Conservation (phyloP, 768 basidiomycete genomes). For the Boletus tomentosulus region DNA sequence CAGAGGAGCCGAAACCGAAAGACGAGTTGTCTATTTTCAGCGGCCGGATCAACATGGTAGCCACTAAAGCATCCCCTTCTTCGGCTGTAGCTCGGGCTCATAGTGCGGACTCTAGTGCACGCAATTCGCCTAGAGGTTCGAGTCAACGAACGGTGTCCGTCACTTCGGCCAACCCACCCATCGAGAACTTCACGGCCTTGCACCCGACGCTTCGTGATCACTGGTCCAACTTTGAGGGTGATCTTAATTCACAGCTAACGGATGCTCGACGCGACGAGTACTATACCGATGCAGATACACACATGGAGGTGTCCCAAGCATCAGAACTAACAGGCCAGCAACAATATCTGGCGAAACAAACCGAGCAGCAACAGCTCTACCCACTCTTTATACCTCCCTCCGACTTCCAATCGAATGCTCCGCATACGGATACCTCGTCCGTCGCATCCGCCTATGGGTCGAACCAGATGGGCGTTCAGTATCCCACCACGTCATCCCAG, state of each 20-base stretch:
- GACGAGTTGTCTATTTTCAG: conserved; percentile 76
- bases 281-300: conserved; percentile 18
- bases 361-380: conserved; percentile 21
- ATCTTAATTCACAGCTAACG: conserved; percentile 47
- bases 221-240: conserved; percentile 52
- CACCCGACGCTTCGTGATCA: conserved; percentile 57
- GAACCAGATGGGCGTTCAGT: not conserved
- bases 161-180: conserved; percentile 25
- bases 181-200: conserved; percentile 38
- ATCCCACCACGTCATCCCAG: conserved; percentile 9
- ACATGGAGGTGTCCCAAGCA: conserved; percentile 9
- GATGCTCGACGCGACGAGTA: conserved; percentile 29
- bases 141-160: conserved; percentile 27
- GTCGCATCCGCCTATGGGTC: conserved; percentile 6
- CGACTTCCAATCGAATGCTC: conserved; percentile 3
- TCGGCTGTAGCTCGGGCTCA: conserved; percentile 17
- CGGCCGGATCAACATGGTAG: conserved; percentile 65
- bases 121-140: conserved; percentile 14
- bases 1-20: conserved; percentile 41
- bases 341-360: conserved; percentile 11
- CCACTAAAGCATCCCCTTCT: conserved; percentile 39
- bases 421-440: conserved; percentile 3
- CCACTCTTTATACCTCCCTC: conserved; percentile 23
- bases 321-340: not conserved
- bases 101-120: not conserved